Evolutionary conservation across 441 rosid genomes (phyloP).

Genomic region (Pelargonium cotyledonis): DNA sequence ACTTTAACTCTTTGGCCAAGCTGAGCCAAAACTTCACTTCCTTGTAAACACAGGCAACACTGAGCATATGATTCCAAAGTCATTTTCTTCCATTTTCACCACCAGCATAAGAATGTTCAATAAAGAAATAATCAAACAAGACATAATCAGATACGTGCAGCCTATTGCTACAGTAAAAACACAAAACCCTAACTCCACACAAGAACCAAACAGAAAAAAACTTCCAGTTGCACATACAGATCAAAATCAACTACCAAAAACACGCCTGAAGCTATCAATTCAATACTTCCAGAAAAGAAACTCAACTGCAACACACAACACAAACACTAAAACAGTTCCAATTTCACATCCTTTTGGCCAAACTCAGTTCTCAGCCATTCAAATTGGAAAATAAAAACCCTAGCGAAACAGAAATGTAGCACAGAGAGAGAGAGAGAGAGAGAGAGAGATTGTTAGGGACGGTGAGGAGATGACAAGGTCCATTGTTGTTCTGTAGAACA

Average conservation of each 20-base stretch:
- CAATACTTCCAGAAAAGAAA: background rate
- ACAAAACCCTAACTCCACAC: background rate
- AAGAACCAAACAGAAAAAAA: background rate
- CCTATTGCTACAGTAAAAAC: background rate
- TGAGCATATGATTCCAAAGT: background rate
- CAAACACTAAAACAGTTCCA: background rate
- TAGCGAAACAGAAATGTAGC: slow-evolving; percentile 17
- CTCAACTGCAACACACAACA: background rate
- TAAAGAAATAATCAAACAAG: background rate
- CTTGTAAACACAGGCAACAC: background rate
- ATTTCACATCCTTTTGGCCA: background rate
- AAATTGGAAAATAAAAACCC: slow-evolving; percentile 15
- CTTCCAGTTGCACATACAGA: background rate
- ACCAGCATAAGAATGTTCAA: background rate
- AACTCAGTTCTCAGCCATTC: background rate
- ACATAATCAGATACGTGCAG: background rate
- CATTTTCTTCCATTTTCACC: background rate
- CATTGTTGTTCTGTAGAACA: too few species aligned
- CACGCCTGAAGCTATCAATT: background rate
- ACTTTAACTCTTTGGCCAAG: background rate
- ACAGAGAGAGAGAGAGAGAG: slow-evolving; percentile 12
- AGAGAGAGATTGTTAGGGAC: background rate
- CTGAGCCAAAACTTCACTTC: background rate
- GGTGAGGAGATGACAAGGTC: too few species aligned
- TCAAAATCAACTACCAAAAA: background rate